Conservation (phyloP, 257 asterid genomes). For the Solanum corneliomulleri region DNA sequence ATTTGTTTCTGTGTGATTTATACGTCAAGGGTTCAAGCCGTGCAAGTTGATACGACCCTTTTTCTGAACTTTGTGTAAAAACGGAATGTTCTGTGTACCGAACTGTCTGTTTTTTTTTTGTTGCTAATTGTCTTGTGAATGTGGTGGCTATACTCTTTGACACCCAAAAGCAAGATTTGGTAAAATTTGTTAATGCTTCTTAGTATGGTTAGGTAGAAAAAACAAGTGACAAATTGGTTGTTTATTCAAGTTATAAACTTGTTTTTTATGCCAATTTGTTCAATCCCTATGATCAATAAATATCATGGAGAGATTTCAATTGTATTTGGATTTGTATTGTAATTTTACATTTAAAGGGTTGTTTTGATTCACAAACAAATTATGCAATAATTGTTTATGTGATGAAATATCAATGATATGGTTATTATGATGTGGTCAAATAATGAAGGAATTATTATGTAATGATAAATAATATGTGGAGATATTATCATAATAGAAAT, state of each 20-base stretch:
- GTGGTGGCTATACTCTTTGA: neutral
- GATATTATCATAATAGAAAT: neutral
- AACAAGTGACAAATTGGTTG: neutral
- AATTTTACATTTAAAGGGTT: neutral
- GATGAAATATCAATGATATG: neutral
- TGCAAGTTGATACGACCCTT: neutral
- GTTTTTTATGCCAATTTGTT: neutral
- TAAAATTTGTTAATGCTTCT: neutral
- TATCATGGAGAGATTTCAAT: neutral
- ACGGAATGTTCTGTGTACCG: neutral
- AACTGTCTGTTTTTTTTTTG: neutral
- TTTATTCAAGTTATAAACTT: neutral
- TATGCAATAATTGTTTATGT: neutral
- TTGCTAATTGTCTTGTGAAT: neutral
- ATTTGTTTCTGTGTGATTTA: neutral
- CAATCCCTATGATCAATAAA: neutral
- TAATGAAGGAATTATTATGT: neutral
- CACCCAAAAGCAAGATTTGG: slow-evolving; percentile 3
- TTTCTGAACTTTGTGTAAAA: fast-evolving
- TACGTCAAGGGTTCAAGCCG: neutral
- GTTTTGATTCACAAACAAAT: neutral
- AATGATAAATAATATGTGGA: neutral
- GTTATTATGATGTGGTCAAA: neutral
- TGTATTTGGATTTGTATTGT: neutral
- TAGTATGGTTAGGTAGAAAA: neutral